These are phyloP conservation scores for Suillus weaverae DNA, from an alignment of 768 basidiomycete genomes.

Conservation along the genomic window DNA sequence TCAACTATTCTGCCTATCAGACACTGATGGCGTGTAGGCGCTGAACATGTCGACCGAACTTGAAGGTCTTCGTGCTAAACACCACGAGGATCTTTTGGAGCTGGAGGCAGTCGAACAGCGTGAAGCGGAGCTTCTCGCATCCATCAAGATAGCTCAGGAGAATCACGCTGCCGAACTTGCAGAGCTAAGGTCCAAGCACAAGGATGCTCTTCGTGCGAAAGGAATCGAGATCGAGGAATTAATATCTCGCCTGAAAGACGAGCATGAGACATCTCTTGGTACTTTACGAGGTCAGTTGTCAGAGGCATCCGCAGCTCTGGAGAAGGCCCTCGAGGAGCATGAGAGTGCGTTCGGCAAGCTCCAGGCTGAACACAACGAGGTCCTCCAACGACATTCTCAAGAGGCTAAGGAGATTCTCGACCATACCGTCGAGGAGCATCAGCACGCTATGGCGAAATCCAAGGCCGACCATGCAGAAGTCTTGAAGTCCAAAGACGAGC, in stretches of 20 bases:
- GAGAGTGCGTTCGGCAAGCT: constrained; percentile 61
- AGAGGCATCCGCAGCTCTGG: constrained; percentile 41
- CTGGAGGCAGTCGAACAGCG: constrained; percentile 58
- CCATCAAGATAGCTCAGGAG: constrained; percentile 50
- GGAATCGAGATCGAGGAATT: constrained; percentile 42
- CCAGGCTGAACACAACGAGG: constrained; percentile 51
- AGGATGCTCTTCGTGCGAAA: constrained; percentile 42
- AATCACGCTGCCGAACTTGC: constrained; percentile 52
- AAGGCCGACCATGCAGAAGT: constrained; percentile 53
- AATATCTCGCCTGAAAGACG: constrained; percentile 47
- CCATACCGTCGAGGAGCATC: constrained; percentile 54
- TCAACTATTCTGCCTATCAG: neutral
- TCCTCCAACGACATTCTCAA: constrained; percentile 51
- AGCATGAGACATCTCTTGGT: constrained; percentile 43
- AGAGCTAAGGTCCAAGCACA: constrained; percentile 45
- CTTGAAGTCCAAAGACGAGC: constrained; percentile 62
- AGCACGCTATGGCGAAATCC: constrained; percentile 47
- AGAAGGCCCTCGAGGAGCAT: constrained; percentile 56
- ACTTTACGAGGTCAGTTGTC: constrained; percentile 46
- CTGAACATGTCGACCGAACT: constrained; percentile 88
- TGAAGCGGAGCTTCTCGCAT: constrained; percentile 53
- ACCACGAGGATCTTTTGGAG: constrained; percentile 49
- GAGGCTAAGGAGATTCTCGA: constrained; percentile 54
- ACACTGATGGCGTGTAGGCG: constrained; percentile 43
- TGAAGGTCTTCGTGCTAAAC: constrained; percentile 66